phyloP scores from a whole-genome alignment of 164 flowering plant species.

The Litsea cubeba region DNA sequence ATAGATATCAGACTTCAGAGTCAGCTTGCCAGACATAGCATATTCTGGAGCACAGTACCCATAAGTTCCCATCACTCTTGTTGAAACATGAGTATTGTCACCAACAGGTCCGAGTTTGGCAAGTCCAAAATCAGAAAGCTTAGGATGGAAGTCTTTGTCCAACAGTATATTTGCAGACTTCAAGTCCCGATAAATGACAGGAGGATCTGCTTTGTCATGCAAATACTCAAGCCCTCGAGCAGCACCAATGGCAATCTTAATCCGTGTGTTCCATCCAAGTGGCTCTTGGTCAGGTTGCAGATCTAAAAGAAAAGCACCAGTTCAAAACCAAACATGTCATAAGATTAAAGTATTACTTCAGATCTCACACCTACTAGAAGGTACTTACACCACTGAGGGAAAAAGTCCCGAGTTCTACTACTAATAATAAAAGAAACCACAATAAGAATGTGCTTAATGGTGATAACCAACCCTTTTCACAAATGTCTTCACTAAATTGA shows the following conservation, averaged over 20 bases:
- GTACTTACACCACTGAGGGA: too few relatives aligned
- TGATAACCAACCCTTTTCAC: too few relatives aligned
- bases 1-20: slow-evolving; percentile 66
- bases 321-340: not conserved
- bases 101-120: slow-evolving; percentile 89
- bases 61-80: slow-evolving; percentile 75
- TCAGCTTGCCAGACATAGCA: slow-evolving; percentile 71
- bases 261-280: slow-evolving; percentile 62
- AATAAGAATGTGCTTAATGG: too few relatives aligned
- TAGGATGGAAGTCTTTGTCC: slow-evolving; percentile 67
- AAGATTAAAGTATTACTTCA: not conserved
- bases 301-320: slow-evolving; percentile 27
- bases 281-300: slow-evolving; percentile 36
- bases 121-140: slow-evolving; percentile 84
- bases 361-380: too few relatives aligned
- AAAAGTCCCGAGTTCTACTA: too few relatives aligned
- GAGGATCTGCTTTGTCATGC: slow-evolving; percentile 67
- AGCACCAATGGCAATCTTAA: slow-evolving; percentile 74
- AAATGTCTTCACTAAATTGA: too few relatives aligned
- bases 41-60: slow-evolving; percentile 84
- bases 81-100: slow-evolving; percentile 72
- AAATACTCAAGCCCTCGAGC: slow-evolving; percentile 80
- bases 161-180: slow-evolving; percentile 83
- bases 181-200: slow-evolving; percentile 77
- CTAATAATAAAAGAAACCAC: too few relatives aligned